Evolutionary conservation across 2,329 filamentous ascomycete species (phyloP).

Genomic region (Penicillium thymicola): DNA sequence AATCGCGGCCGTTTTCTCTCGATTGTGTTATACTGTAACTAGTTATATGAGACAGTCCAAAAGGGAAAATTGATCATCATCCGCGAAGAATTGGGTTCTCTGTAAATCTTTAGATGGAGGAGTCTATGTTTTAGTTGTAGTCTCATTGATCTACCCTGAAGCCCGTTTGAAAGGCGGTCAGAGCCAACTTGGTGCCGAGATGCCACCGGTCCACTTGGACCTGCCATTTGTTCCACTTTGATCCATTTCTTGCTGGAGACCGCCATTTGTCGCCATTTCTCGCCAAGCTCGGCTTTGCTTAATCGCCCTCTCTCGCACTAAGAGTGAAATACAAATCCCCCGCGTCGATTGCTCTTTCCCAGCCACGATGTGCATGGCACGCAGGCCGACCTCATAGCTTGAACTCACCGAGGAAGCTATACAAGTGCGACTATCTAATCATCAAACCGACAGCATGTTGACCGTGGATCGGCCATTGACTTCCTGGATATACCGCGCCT

Average conservation of each 20-base stretch:
- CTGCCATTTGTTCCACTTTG: slow-evolving; percentile 1
- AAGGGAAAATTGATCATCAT: slow-evolving; percentile 22
- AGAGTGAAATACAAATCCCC: neutral
- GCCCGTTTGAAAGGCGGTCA: slow-evolving; percentile 15
- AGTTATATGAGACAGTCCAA: slow-evolving; percentile 17
- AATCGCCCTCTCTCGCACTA: neutral
- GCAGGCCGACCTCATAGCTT: slow-evolving; percentile 1
- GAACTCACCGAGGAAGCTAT: slow-evolving; percentile 6
- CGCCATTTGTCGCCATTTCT: slow-evolving; percentile 7
- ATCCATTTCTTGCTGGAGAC: slow-evolving; percentile 5
- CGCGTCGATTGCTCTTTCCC: slow-evolving; percentile 10
- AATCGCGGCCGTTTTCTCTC: slow-evolving; percentile 20
- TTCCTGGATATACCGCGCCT: slow-evolving; percentile 7
- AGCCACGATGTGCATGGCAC: slow-evolving; percentile 15
- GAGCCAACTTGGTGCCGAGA: slow-evolving; percentile 10
- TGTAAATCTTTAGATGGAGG: neutral
- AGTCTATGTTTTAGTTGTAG: neutral
- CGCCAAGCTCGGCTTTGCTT: neutral
- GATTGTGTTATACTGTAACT: slow-evolving; percentile 21
- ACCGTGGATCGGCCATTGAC: slow-evolving; percentile 9
- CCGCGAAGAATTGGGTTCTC: slow-evolving; percentile 14
- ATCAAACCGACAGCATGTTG: slow-evolving; percentile 12
- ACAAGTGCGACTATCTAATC: neutral
- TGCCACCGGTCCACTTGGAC: slow-evolving; percentile 22
- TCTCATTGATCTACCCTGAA: neutral